Percentiles rank a stretch among this genome's conserved stretches.
Conservation (phyloP, 1,284 basidiomycete species). For the Sporisorium sorghi region DNA sequence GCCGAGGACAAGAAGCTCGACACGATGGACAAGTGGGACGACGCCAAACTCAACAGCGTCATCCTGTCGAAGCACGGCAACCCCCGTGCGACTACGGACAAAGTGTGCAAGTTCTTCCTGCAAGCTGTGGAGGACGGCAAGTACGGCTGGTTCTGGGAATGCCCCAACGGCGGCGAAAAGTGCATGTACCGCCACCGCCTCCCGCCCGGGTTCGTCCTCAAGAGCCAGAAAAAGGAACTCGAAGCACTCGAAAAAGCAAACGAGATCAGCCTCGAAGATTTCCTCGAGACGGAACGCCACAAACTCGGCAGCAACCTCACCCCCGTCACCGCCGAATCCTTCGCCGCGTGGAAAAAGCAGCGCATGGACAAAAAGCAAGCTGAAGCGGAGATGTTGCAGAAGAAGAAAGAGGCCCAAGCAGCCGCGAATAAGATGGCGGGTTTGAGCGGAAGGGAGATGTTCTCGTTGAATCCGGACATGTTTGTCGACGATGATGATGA, state of each 20-base stretch:
- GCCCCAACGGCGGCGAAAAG: slow-evolving; percentile 74
- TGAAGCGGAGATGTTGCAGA: slow-evolving; percentile 89
- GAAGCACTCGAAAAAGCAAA: slow-evolving; percentile 81
- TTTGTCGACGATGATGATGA: slow-evolving; percentile 79
- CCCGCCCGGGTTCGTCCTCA: slow-evolving; percentile 86
- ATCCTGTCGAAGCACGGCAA: slow-evolving; percentile 90
- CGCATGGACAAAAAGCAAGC: slow-evolving; percentile 74
- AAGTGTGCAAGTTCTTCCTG: slow-evolving; percentile 97
- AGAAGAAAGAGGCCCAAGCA: slow-evolving; percentile 85
- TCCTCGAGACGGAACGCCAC: slow-evolving; percentile 98
- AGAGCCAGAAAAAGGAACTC: slow-evolving; percentile 78
- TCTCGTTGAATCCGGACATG: slow-evolving; percentile 92
- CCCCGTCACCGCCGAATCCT: slow-evolving; percentile 92
- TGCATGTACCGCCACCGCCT: slow-evolving; percentile 96
- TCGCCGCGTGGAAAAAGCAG: slow-evolving; percentile 89
- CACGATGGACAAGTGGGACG: slow-evolving; percentile 98
- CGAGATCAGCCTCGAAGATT: slow-evolving; percentile 92
- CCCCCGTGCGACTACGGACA: slow-evolving; percentile 88
- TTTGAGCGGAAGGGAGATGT: slow-evolving; percentile 95
- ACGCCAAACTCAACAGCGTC: slow-evolving; percentile 88
- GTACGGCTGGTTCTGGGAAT: slow-evolving; percentile 88
- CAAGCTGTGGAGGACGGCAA: slow-evolving; percentile 94
- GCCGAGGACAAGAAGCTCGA: slow-evolving; percentile 75
- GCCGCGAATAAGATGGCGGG: slow-evolving; percentile 91
- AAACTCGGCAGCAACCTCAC: slow-evolving; percentile 76